Percentiles rank a stretch among this genome's conserved stretches.
Evolutionary conservation across 805 yeast species (phyloP).

Genomic region (Teunomyces barrocoloradensis): DNA sequence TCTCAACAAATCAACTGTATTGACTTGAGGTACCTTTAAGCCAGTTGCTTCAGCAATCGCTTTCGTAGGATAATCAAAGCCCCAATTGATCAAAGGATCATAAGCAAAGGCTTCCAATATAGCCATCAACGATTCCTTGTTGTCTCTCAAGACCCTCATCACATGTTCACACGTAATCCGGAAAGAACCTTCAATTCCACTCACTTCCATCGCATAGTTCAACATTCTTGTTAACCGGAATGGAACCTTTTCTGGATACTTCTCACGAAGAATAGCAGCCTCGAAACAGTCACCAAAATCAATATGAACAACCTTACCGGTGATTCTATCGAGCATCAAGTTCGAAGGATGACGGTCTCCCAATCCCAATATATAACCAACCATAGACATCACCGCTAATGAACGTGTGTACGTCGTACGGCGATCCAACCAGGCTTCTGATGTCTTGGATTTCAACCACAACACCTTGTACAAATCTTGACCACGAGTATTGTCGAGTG

Average conservation of each 20-base stretch:
- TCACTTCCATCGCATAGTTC: conserved; percentile 97
- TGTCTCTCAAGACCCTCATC: conserved; percentile 89
- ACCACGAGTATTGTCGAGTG: conserved; percentile 91
- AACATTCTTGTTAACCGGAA: conserved; percentile 95
- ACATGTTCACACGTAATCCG: conserved; percentile 96
- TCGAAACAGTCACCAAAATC: conserved; percentile 99
- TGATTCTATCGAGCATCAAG: conserved; percentile 87
- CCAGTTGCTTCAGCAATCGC: conserved; percentile 75
- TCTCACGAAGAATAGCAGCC: conserved; percentile 94
- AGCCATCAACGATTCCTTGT: conserved; percentile 96
- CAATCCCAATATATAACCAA: conserved; percentile 91
- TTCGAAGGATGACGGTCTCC: conserved; percentile 99
- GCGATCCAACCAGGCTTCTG: conserved; percentile 97
- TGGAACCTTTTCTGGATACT: conserved; percentile 97
- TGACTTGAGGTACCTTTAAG: conserved; percentile 61
- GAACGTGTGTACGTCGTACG: conserved; percentile 96
- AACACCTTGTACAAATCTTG: conserved; percentile 93
- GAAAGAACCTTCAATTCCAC: conserved; percentile 97
- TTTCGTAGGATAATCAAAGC: conserved; percentile 86
- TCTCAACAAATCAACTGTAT: conserved; percentile 67
- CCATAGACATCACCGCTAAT: conserved; percentile 98
- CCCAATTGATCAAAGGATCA: conserved; percentile 98
- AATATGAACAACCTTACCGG: conserved; percentile 95
- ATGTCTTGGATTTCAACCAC: conserved; percentile 94
- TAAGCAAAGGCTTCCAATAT: conserved; percentile 97